phyloP scores from a whole-genome alignment of 2,329 filamentous ascomycete genomes.

The Clarireedia paspali region DNA sequence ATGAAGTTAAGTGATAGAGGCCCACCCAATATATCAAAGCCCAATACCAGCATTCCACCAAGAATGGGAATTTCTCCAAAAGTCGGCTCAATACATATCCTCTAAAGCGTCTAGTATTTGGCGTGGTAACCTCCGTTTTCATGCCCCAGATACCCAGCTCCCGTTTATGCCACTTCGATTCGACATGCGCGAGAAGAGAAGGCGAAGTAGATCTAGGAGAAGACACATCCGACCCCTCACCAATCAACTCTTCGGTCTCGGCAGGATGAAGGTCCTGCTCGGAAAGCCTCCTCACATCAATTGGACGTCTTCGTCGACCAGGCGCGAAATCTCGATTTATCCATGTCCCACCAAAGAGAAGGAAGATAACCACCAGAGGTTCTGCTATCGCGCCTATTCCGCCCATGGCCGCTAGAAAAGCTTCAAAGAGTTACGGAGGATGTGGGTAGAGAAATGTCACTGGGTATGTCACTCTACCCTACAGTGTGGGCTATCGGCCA shows the following conservation, averaged over 20 bases:
- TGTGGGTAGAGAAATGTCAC: not conserved
- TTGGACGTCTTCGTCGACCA: slow-evolving; percentile 18
- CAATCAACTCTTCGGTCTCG: not conserved
- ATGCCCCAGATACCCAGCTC: slow-evolving; percentile 39
- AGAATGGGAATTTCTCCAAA: slow-evolving; percentile 60
- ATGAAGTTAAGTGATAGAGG: not conserved
- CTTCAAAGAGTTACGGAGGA: not conserved
- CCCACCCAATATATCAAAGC: slow-evolving; percentile 68
- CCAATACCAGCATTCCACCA: slow-evolving; percentile 74
- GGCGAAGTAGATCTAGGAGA: slow-evolving; percentile 27
- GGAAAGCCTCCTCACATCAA: not conserved
- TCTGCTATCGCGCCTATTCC: slow-evolving; percentile 51
- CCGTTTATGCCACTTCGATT: slow-evolving; percentile 43
- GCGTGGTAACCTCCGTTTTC: slow-evolving; percentile 43
- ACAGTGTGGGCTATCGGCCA: too few species aligned
- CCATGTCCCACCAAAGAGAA: slow-evolving; percentile 54
- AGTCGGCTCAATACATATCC: slow-evolving; percentile 55
- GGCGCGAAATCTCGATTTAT: slow-evolving; percentile 45
- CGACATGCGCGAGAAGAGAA: slow-evolving; percentile 33
- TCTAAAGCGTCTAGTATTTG: slow-evolving; percentile 54
- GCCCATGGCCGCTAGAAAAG: slow-evolving; percentile 10
- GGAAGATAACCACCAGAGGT: slow-evolving; percentile 50
- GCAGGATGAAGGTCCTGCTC: slow-evolving; percentile 1
- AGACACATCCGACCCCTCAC: not conserved
- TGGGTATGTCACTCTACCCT: not conserved